Base-by-base conservation (phyloP, 2,329 filamentous ascomycete species). In the Fusarium sacchari region DNA sequence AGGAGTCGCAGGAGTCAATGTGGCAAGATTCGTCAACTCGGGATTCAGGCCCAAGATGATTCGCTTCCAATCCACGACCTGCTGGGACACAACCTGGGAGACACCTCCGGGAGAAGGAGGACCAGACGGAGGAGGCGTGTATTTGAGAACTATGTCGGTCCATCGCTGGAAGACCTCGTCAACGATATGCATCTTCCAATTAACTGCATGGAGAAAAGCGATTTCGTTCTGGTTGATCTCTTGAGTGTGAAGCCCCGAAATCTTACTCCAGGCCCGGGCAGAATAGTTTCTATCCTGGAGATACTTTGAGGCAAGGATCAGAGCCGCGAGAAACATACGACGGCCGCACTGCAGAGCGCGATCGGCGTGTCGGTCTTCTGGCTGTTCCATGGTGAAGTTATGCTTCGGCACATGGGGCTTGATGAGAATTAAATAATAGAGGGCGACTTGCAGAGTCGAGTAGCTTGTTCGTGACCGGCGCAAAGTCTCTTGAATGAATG, bases 141-240 rank as follows among this genome's bases (percentile, higher is more conserved):
- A 93, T 82, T 93, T 94, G 74, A 97, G 85, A 60, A 98, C 94
- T 72, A 98, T 92, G 72, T 97, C 94, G 49, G 94, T 96, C 96
- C 96, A 99, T 73, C 93, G 91, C 81, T 96, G 93, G 84, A 97
- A 98, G 15, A 94, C 89, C 7, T 92, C 88, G 75, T 98, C 95
- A 2, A 94, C 92, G 72, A 99, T 96, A 82, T 99, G 96, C 36
- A 99, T 89, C 79, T 95, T 94, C 95, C 96, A 99, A 82, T 94
- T 92, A 71, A 99, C 94, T 50, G 95, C 94, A 69, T 92, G 85
- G 52, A 99, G 88, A 81, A 98, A 99, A 24, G 94, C 91, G 82
- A 97, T 92, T 84, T 99, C 96, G 82, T 98, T 98, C 80, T 95
- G 93, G 83, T 98, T 98, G 83, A 99, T 98, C 84, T 99, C 96